Conservation (phyloP, 192 early-diverging fungal species). For the Backusella tuberculispora region DNA sequence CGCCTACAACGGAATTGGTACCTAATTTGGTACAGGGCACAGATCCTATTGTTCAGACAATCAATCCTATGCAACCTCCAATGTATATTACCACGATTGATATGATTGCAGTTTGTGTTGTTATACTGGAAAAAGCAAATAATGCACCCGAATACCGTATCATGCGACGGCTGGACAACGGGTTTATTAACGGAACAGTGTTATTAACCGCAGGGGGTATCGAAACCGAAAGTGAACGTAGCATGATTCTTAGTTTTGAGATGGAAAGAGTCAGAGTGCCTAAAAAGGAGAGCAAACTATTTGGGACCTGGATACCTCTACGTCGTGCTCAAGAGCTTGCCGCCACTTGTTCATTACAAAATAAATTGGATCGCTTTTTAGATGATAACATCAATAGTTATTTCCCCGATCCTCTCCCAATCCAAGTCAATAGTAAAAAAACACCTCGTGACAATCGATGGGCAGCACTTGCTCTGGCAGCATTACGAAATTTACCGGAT, state of each 20-base stretch:
- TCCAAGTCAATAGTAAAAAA: slow-evolving; percentile 35
- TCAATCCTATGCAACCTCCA: slow-evolving; percentile 36
- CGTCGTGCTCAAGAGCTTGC: slow-evolving; percentile 83
- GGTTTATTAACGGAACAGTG: slow-evolving; percentile 85
- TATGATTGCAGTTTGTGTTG: slow-evolving; percentile 51
- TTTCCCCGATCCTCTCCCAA: slow-evolving; percentile 66
- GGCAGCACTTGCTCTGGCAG: slow-evolving; percentile 32
- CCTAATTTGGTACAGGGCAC: not conserved
- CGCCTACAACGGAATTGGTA: not conserved
- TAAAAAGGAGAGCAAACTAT: slow-evolving; percentile 68
- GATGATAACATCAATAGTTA: slow-evolving; percentile 72
- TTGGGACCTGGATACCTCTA: slow-evolving; percentile 94
- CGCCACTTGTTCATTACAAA: slow-evolving; percentile 77
- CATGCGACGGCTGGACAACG: slow-evolving; percentile 80
- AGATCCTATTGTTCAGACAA: slow-evolving; percentile 16
- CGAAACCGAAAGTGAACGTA: slow-evolving; percentile 79
- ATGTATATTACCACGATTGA: slow-evolving; percentile 60
- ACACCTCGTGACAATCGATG: slow-evolving; percentile 24
- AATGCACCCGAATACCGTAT: slow-evolving; percentile 64
- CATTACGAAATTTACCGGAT: slow-evolving; percentile 23
- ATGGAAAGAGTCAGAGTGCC: slow-evolving; percentile 75
- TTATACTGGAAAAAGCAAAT: slow-evolving; percentile 37
- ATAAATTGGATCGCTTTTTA: slow-evolving; percentile 75
- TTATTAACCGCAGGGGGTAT: slow-evolving; percentile 88
- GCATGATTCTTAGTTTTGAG: slow-evolving; percentile 86